A percentile compares a stretch with the other conserved stretches of the same genome.
These are phyloP conservation scores for Trametes cingulata DNA, from an alignment of 768 basidiomycete species.

Conservation along the genomic window DNA sequence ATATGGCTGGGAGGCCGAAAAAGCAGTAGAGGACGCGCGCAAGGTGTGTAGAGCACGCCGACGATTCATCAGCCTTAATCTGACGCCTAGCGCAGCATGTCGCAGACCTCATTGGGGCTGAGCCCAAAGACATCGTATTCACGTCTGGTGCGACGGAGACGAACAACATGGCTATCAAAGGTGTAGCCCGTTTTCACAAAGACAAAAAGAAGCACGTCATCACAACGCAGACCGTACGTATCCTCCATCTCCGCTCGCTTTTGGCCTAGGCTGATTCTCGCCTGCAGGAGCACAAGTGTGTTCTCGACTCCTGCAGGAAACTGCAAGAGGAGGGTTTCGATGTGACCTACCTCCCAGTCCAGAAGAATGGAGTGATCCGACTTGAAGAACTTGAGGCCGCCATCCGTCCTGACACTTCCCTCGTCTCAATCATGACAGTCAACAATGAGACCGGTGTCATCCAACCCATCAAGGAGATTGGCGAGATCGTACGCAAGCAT, in stretches of 20 bases:
- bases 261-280: not conserved
- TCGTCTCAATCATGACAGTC: conserved; percentile 98
- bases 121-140: conserved; percentile 94
- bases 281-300: conserved; percentile 96
- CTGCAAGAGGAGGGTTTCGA: conserved; percentile 97
- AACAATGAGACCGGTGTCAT: conserved; percentile 99
- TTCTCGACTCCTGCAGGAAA: conserved; percentile 95
- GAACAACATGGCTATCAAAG: conserved; percentile 98
- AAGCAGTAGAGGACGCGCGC: conserved; percentile 89
- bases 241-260: not conserved
- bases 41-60: conserved; percentile 49
- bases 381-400: conserved; percentile 80
- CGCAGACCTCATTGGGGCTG: conserved; percentile 91
- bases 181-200: conserved; percentile 92
- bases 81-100: conserved; percentile 56
- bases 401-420: conserved; percentile 88
- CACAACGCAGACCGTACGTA: conserved; percentile 86
- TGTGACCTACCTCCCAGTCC: conserved; percentile 95
- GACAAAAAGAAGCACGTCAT: conserved; percentile 93
- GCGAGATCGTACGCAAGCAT: conserved; percentile 79
- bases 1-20: conserved; percentile 99
- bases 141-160: conserved; percentile 98
- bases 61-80: not conserved
- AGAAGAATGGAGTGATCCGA: conserved; percentile 78
- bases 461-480: conserved; percentile 95